These are phyloP conservation scores for Iberis pinnata DNA, from an alignment of 345 rosid species.

Conservation along the genomic window DNA sequence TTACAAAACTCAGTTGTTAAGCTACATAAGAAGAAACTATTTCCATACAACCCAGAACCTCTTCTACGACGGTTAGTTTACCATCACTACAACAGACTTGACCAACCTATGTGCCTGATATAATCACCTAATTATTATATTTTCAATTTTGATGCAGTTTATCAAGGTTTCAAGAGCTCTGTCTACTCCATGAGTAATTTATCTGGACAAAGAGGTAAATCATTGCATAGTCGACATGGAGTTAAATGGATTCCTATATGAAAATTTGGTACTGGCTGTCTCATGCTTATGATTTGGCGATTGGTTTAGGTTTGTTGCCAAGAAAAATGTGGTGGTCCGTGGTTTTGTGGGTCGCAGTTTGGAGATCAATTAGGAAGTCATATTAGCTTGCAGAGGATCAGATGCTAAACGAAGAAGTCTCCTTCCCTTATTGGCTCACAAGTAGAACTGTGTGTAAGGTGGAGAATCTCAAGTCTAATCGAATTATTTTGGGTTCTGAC, in stretches of 20 bases:
- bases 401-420: slow-evolving; percentile 19
- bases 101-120: not conserved
- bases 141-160: slow-evolving; percentile 37
- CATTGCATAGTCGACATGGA: slow-evolving; percentile 2
- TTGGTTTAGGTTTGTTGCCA: not conserved
- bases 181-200: slow-evolving; percentile 26
- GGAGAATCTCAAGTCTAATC: slow-evolving; percentile 21
- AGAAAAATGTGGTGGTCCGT: not conserved
- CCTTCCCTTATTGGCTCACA: slow-evolving; percentile 12
- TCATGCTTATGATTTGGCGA: slow-evolving; percentile 2
- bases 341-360: not conserved
- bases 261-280: not conserved
- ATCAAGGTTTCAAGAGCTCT: slow-evolving; percentile 46
- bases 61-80: slow-evolving; percentile 56
- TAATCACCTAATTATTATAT: not conserved
- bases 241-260: not conserved
- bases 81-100: not conserved
- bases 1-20: slow-evolving; percentile 52
- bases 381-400: slow-evolving; percentile 25
- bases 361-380: not conserved
- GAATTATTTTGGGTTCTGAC: slow-evolving; percentile 16
- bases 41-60: slow-evolving; percentile 71
- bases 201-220: slow-evolving; percentile 18
- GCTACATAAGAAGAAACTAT: slow-evolving; percentile 59
- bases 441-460: slow-evolving; percentile 9